Conservation (phyloP, 1,139 yeast species). For the Yamadazyma sp. region DNA sequence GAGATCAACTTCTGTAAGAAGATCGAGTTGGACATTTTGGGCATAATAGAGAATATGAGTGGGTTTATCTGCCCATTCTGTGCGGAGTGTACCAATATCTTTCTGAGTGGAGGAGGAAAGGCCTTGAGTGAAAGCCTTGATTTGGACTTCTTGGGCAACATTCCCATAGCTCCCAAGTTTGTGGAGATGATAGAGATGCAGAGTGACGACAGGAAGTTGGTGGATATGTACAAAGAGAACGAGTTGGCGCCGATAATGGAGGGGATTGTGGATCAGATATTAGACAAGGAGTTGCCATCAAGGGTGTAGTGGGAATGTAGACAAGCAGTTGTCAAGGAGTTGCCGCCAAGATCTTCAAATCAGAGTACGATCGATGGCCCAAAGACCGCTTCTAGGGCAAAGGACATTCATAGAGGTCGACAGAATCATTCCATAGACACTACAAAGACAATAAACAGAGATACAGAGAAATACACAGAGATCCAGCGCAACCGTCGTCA, state of each 20-base stretch:
- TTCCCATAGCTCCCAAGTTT: constrained; percentile 92
- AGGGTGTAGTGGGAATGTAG: constrained; percentile 17
- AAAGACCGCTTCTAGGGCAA: too few species aligned
- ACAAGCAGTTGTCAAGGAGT: too few species aligned
- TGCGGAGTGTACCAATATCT: constrained; percentile 86
- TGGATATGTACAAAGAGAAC: constrained; percentile 37
- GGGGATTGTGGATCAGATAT: constrained; percentile 46
- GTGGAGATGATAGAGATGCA: constrained; percentile 79
- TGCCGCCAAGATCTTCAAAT: too few species aligned
- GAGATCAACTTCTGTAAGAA: constrained; percentile 49
- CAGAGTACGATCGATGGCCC: too few species aligned
- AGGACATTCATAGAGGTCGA: not conserved
- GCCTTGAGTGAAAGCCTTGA: constrained; percentile 59
- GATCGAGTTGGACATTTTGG: constrained; percentile 44
- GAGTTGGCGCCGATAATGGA: constrained; percentile 51
- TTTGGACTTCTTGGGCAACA: constrained; percentile 74
- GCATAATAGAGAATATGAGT: constrained; percentile 50
- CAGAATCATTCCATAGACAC: not conserved
- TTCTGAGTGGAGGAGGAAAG: constrained; percentile 92
- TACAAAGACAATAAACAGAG: too few species aligned
- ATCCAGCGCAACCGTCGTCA: too few species aligned
- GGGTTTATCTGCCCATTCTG: constrained; percentile 70
- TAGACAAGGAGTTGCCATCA: constrained; percentile 38
- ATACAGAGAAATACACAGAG: too few species aligned
- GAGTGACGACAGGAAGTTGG: constrained; percentile 23